These are phyloP conservation scores for Hypomontagnella submonticulosa DNA, from an alignment of 495 filamentous ascomycete genomes.

Conservation along the genomic window DNA sequence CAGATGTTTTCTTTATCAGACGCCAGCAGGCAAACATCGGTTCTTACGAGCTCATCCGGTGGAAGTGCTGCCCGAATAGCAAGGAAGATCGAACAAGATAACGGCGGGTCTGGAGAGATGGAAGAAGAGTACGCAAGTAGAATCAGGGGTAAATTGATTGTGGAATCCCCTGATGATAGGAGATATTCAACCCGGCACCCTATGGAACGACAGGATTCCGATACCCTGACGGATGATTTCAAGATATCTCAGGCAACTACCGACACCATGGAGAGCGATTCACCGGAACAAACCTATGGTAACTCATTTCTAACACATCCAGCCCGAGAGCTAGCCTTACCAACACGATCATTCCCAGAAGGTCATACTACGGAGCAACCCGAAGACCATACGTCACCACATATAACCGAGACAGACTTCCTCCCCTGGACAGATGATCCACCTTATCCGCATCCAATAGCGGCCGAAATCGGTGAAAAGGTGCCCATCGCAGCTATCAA, in stretches of 20 bases:
- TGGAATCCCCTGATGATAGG: slow-evolving; percentile 44
- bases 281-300: slow-evolving; percentile 4
- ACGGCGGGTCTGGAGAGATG: slow-evolving; percentile 33
- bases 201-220: slow-evolving; percentile 50
- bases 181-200: slow-evolving; percentile 34
- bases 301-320: slow-evolving; percentile 12
- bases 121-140: slow-evolving; percentile 52
- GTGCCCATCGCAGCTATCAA: slow-evolving; percentile 53
- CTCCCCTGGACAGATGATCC: slow-evolving; percentile 61
- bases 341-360: slow-evolving; percentile 7
- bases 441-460: slow-evolving; percentile 54
- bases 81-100: slow-evolving; percentile 32
- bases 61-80: slow-evolving; percentile 41
- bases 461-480: slow-evolving; percentile 22
- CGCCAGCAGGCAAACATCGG: slow-evolving; percentile 61
- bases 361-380: slow-evolving; percentile 21
- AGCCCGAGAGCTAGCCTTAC: slow-evolving; percentile 6
- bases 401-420: slow-evolving; percentile 63
- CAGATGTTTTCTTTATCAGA: slow-evolving; percentile 85
- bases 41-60: slow-evolving; percentile 52
- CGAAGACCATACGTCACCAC: slow-evolving; percentile 49
- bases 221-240: slow-evolving; percentile 55
- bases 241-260: slow-evolving; percentile 58
- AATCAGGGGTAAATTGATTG: slow-evolving; percentile 50
- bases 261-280: slow-evolving; percentile 51